phyloP scores from a whole-genome alignment of 225 moss, liverwort and hornwort species.

The Sphagnum contortum region DNA sequence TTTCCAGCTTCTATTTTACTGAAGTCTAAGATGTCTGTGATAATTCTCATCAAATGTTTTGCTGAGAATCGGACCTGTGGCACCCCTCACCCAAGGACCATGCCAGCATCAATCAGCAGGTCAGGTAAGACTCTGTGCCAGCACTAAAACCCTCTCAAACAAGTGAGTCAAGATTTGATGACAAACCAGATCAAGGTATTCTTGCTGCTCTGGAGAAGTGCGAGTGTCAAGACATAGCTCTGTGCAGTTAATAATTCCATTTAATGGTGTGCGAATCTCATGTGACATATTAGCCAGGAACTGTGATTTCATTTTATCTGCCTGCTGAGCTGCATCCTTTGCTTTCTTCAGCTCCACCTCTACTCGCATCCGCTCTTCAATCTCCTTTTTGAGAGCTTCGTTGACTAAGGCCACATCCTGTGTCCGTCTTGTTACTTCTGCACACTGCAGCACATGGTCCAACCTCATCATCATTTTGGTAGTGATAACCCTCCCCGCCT shows the following conservation, averaged over 20 bases:
- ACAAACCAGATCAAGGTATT: constrained; percentile 57
- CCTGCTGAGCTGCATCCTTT: constrained; percentile 48
- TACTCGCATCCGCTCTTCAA: constrained; percentile 41
- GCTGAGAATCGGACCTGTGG: constrained; percentile 53
- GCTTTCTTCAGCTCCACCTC: constrained; percentile 57
- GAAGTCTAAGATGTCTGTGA: constrained; percentile 54
- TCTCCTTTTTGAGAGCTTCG: constrained; percentile 26
- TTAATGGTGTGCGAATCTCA: constrained; percentile 55
- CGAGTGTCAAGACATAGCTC: constrained; percentile 53
- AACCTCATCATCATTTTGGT: too few relatives aligned
- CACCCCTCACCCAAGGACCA: neutral
- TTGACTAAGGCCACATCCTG: constrained; percentile 36
- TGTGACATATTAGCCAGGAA: constrained; percentile 64
- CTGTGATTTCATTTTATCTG: constrained; percentile 56
- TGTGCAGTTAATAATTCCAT: constrained; percentile 63
- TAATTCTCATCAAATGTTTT: constrained; percentile 51
- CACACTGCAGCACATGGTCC: constrained; percentile 21
- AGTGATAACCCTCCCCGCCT: too few relatives aligned
- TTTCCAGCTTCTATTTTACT: constrained; percentile 67
- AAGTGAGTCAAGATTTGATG: too few relatives aligned
- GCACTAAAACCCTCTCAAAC: too few relatives aligned
- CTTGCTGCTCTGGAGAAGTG: constrained; percentile 61
- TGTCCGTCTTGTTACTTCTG: constrained; percentile 34
- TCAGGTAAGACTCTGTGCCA: too few relatives aligned
- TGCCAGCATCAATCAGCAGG: too few relatives aligned